These are phyloP conservation scores for Claviceps spartinae DNA, from an alignment of 2,329 filamentous ascomycete species.

Conservation along the genomic window DNA sequence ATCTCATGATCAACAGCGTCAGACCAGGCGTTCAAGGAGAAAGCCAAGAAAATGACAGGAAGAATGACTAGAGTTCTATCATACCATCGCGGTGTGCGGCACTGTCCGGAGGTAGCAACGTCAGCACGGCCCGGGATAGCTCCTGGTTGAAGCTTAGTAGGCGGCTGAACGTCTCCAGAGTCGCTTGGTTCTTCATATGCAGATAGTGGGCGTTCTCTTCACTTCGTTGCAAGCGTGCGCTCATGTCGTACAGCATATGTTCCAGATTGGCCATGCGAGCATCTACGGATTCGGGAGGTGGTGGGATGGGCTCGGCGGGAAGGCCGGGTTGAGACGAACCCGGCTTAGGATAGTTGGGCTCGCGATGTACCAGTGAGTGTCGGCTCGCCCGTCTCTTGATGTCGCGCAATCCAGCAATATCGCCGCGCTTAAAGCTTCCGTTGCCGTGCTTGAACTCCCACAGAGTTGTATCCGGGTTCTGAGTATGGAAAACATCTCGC, in stretches of 20 bases:
- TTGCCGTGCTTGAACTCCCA: constrained; percentile 99
- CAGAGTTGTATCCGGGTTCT: constrained; percentile 79
- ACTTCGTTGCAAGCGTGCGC: constrained; percentile 59
- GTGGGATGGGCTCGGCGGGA: constrained; percentile 66
- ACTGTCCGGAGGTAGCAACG: constrained; percentile 62
- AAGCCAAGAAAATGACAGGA: constrained; percentile 12
- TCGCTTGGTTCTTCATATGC: constrained; percentile 65
- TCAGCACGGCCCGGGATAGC: constrained; percentile 60
- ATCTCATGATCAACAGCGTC: neutral
- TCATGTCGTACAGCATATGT: constrained; percentile 70
- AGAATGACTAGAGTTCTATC: constrained; percentile 15
- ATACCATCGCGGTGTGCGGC: constrained; percentile 70
- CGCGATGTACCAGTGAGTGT: constrained; percentile 84
- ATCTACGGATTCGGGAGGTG: constrained; percentile 61
- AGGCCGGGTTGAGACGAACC: constrained; percentile 66
- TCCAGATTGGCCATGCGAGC: constrained; percentile 63
- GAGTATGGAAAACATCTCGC: constrained; percentile 95
- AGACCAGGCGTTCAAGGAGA: neutral
- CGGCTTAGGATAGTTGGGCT: constrained; percentile 70
- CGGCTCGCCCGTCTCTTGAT: constrained; percentile 91
- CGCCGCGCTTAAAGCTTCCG: constrained; percentile 90
- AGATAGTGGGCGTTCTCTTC: constrained; percentile 74
- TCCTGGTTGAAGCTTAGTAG: constrained; percentile 69
- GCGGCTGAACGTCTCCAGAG: constrained; percentile 67
- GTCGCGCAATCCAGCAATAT: constrained; percentile 78